Conservation (phyloP, 2,329 filamentous ascomycete species). For the Colletotrichum shisoi region DNA sequence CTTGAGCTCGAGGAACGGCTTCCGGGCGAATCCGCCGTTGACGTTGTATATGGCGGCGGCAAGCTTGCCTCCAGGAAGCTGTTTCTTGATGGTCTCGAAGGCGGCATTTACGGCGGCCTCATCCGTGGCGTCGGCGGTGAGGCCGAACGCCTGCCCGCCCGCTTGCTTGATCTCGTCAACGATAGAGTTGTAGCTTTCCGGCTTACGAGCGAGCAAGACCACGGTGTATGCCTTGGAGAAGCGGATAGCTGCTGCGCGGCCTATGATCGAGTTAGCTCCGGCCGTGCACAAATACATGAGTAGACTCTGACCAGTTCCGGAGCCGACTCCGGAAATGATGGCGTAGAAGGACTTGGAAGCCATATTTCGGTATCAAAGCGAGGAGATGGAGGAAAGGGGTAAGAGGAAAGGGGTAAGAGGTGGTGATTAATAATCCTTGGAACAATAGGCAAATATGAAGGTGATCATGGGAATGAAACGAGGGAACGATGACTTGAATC, state of each 20-base stretch:
- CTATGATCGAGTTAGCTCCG: slow-evolving; percentile 43
- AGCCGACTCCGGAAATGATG: slow-evolving; percentile 75
- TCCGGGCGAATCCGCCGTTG: slow-evolving; percentile 58
- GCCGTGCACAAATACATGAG: slow-evolving; percentile 73
- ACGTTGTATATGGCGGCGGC: slow-evolving; percentile 78
- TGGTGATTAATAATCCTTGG: not conserved
- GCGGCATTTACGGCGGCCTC: slow-evolving; percentile 53
- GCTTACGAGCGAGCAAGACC: slow-evolving; percentile 74
- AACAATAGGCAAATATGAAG: not conserved
- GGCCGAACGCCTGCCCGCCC: slow-evolving; percentile 75
- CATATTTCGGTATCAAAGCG: slow-evolving; percentile 38
- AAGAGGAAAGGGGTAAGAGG: not conserved
- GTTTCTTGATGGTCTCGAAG: slow-evolving; percentile 67
- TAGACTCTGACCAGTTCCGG: slow-evolving; percentile 63
- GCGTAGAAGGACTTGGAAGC: slow-evolving; percentile 61
- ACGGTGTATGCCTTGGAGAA: slow-evolving; percentile 74
- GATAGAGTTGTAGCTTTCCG: slow-evolving; percentile 70
- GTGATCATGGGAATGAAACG: not conserved
- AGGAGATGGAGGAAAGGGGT: no score
- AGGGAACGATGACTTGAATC: slow-evolving; percentile 14
- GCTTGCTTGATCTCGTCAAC: slow-evolving; percentile 71
- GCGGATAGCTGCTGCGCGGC: slow-evolving; percentile 60
- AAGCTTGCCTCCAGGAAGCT: slow-evolving; percentile 63
- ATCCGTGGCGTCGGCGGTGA: slow-evolving; percentile 70
- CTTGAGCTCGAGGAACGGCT: slow-evolving; percentile 66